A percentile compares a stretch with the other conserved stretches of the same genome.
phyloP scores from a whole-genome alignment of 2,329 filamentous ascomycete species.

The Lachnellula hyalina region DNA sequence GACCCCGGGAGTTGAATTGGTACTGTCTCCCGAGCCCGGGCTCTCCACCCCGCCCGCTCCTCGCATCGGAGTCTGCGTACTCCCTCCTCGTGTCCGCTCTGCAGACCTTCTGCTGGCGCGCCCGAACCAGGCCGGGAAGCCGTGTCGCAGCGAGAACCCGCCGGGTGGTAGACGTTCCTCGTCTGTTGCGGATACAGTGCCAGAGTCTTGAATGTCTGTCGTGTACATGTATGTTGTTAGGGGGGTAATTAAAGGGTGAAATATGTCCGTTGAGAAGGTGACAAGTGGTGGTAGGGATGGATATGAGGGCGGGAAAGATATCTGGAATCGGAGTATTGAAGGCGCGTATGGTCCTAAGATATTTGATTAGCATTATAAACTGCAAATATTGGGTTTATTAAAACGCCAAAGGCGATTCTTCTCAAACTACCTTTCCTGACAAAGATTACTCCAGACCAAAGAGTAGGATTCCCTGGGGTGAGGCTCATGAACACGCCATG shows the following conservation, averaged over 20 bases:
- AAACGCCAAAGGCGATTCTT: no score
- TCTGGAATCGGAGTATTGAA: constrained; percentile 82
- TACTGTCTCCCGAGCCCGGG: constrained; percentile 9
- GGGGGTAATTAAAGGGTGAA: constrained; percentile 88
- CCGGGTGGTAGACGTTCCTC: constrained; percentile 80
- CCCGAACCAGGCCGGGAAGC: constrained; percentile 88
- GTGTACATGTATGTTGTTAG: constrained; percentile 93
- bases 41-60: constrained; percentile 17
- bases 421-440: constrained; percentile 67
- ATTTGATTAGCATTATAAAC: neutral
- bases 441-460: constrained; percentile 91
- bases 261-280: constrained; percentile 87
- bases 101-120: constrained; percentile 42
- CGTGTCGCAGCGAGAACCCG: constrained; percentile 83
- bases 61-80: constrained; percentile 22
- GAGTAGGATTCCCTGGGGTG: constrained; percentile 70
- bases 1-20: neutral
- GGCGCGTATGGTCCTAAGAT: constrained; percentile 78
- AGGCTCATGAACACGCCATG: constrained; percentile 83
- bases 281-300: constrained; percentile 76
- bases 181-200: constrained; percentile 77
- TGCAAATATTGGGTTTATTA: neutral
- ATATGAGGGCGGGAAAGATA: constrained; percentile 79
- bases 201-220: constrained; percentile 67
- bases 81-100: constrained; percentile 28